Base-by-base conservation (phyloP, 352 stramenopile species). In the Phytophthora syringae region DNA sequence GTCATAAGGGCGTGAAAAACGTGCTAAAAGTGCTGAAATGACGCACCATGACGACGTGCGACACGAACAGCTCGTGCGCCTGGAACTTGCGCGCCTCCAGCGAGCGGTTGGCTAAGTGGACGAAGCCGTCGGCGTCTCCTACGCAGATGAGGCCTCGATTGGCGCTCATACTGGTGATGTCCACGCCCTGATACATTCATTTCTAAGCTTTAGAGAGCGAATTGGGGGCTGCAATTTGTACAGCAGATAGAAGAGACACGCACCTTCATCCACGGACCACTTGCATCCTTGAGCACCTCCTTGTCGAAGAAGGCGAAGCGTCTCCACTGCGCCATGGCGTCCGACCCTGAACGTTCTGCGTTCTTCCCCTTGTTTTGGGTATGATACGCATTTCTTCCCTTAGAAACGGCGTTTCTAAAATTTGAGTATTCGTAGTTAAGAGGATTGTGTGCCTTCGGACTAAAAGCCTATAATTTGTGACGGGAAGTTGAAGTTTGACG, bases 241-340 rank as follows among this genome's bases (percentile, higher is more conserved):
- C 7, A 11, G n/a, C 20, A 70, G 28, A 52, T 22, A 52, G 40
- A 62, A 11, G 3, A 25, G 5, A 55, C 13, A 34, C 66, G 47
- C 52, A 94, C 88, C 74, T 93, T 93, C 74, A 95, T 89, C 88
- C 88, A 95, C 18, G 87, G 76, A 0, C 84, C 88, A 75, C 77
- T 91, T 22, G 66, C 66, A 67, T 96, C 88, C 69, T 93, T 94
- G 36, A 96, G 79, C 24, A 93, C 80, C 57, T 96, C 88, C 64
- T 92, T 91, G 66, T 96, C 88, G 60, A 96, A 96, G 82, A 96
- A 96, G 48, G 85, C 85, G 67, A 96, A 96, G 72, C 88, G 84
- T 77, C 88, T 78, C 86, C 86, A 94, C 67, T 96, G 88, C 73
- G 88, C 86, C 88, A 96, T 96, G 47, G 36, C 32, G 60, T 63